phyloP scores from a whole-genome alignment of 768 basidiomycete species.

The Termitomyces heimii region DNA sequence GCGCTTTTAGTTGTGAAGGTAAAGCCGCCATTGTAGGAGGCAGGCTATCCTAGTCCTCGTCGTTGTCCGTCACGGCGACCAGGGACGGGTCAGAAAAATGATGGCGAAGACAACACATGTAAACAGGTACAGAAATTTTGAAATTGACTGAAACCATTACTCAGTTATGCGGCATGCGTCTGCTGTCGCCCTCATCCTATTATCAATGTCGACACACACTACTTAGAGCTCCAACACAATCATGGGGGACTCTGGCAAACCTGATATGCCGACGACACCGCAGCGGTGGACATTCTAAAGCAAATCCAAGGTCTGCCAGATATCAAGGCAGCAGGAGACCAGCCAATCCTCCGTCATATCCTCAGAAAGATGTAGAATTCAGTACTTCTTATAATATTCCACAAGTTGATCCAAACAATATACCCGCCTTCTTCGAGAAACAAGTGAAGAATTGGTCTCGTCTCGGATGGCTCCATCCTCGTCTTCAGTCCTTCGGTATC shows the following conservation, averaged over 20 bases:
- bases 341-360: not conserved
- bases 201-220: constrained; percentile 14
- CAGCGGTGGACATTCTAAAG: not conserved
- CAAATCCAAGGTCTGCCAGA: not conserved
- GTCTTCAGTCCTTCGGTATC: constrained; percentile 47
- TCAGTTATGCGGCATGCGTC: constrained; percentile 9
- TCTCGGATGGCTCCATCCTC: constrained; percentile 22
- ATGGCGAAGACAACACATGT: constrained; percentile 2
- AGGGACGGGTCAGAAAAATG: not conserved
- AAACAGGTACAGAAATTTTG: constrained; percentile 11
- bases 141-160: too few species aligned
- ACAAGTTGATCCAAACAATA: constrained; percentile 13
- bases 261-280: constrained; percentile 2
- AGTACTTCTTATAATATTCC: not conserved
- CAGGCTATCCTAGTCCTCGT: not conserved
- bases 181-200: constrained; percentile 11
- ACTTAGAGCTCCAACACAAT: constrained; percentile 6
- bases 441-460: constrained; percentile 35
- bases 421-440: constrained; percentile 26
- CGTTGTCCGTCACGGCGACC: not conserved
- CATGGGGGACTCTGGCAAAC: constrained; percentile 8
- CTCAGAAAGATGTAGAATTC: not conserved
- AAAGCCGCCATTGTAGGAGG: constrained; percentile 27
- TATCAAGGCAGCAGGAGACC: not conserved
- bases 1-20: constrained; percentile 51